phyloP scores from a whole-genome alignment of 148 eudicot species.

The Fagopyrum tataricum region DNA sequence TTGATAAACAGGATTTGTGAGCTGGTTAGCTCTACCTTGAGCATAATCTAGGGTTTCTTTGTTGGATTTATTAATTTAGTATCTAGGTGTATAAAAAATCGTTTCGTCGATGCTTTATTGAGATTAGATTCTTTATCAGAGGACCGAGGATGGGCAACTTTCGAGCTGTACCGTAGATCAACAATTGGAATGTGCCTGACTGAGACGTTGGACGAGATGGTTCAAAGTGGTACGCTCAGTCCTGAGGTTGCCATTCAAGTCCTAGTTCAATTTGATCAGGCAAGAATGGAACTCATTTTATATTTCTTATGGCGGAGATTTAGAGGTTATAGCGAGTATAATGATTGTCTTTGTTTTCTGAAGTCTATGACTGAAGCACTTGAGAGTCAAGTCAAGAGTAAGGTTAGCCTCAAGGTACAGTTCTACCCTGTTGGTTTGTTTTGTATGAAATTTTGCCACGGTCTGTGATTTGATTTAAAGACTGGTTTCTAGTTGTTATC shows the following conservation, averaged over 20 bases:
- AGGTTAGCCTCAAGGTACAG: constrained; percentile 72
- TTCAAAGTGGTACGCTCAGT: constrained; percentile 54
- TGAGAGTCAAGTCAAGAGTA: constrained; percentile 77
- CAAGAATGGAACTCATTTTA: neutral
- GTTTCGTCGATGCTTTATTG: neutral
- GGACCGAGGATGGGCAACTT: constrained; percentile 66
- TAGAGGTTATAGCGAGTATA: neutral
- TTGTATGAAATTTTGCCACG: neutral
- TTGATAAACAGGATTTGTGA: neutral
- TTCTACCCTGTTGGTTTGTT: no score
- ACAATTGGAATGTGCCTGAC: constrained; percentile 96
- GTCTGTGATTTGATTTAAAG: neutral
- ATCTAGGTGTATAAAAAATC: no score
- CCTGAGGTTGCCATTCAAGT: constrained; percentile 94
- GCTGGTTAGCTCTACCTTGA: neutral
- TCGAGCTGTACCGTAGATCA: constrained; percentile 81
- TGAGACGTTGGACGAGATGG: constrained; percentile 94
- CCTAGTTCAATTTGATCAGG: constrained; percentile 91
- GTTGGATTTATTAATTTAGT: neutral
- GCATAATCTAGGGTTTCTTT: neutral
- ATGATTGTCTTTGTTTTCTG: constrained; percentile 16
- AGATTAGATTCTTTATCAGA: neutral
- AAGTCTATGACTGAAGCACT: constrained; percentile 98
- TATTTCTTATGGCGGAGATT: neutral
- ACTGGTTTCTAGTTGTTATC: neutral